Percentiles rank a stretch among this genome's conserved stretches.
Evolutionary conservation across 2,329 filamentous ascomycete species (phyloP).

Genomic region (Mycosphaerella sp.): DNA sequence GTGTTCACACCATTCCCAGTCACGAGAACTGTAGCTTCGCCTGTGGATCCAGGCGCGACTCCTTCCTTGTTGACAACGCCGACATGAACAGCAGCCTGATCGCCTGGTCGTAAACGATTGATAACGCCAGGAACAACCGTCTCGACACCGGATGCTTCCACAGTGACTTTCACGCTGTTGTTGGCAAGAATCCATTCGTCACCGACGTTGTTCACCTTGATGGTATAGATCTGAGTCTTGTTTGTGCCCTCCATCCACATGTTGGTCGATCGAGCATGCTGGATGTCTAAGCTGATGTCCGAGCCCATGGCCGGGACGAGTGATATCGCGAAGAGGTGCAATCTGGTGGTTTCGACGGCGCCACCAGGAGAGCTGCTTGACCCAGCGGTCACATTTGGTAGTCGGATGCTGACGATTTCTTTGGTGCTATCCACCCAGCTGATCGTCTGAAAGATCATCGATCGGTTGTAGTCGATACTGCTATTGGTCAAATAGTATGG

Average conservation of each 20-base stretch:
- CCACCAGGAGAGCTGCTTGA: constrained; percentile 32
- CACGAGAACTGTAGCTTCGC: constrained; percentile 30
- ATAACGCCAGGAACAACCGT: constrained; percentile 35
- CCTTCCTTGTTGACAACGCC: constrained; percentile 34
- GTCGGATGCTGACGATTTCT: constrained; percentile 33
- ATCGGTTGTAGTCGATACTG: constrained; percentile 35
- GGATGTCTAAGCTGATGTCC: constrained; percentile 30
- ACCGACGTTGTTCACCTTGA: constrained; percentile 37
- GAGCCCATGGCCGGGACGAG: constrained; percentile 29
- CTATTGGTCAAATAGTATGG: constrained; percentile 36
- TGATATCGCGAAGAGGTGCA: constrained; percentile 39
- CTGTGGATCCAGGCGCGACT: constrained; percentile 27
- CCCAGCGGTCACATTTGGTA: constrained; percentile 35
- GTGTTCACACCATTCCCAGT: constrained; percentile 25
- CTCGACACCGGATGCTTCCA: constrained; percentile 32
- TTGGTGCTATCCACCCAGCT: constrained; percentile 39
- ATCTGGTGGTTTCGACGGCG: constrained; percentile 25
- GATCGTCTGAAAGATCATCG: constrained; percentile 38
- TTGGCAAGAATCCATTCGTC: constrained; percentile 32
- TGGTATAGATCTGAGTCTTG: constrained; percentile 37
- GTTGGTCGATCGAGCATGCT: constrained; percentile 39
- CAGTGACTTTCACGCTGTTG: constrained; percentile 32
- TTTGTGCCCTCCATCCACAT: constrained; percentile 37
- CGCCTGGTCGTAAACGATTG: constrained; percentile 38
- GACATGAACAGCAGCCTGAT: constrained; percentile 36